These are phyloP conservation scores for Marasmius tenuissimus DNA, from an alignment of 1,284 basidiomycete genomes.

Conservation along the genomic window DNA sequence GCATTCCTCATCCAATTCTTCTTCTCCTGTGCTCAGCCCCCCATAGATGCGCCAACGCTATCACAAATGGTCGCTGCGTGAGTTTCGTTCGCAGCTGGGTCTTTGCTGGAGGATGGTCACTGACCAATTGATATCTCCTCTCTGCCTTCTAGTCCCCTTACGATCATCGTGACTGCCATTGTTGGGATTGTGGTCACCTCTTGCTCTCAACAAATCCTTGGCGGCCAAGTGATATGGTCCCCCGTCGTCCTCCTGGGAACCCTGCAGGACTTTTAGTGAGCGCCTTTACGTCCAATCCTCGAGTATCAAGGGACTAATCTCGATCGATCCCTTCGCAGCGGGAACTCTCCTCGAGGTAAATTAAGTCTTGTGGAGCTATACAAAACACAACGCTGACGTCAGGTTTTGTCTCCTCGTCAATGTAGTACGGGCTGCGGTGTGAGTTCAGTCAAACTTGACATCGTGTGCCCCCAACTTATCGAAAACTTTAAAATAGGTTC, in stretches of 20 bases:
- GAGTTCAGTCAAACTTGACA: neutral
- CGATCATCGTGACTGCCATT: constrained; percentile 17
- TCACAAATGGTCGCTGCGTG: constrained; percentile 18
- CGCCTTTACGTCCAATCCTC: neutral
- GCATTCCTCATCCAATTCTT: neutral
- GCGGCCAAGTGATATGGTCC: constrained; percentile 19
- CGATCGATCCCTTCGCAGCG: neutral
- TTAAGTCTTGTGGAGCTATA: neutral
- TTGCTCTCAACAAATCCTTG: constrained; percentile 20
- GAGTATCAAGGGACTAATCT: neutral
- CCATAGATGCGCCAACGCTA: constrained; percentile 16
- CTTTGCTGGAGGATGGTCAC: neutral
- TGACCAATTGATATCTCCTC: too few species aligned
- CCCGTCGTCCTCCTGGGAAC: constrained; percentile 18
- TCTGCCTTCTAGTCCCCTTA: constrained; percentile 12
- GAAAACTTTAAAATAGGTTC: constrained; percentile 8
- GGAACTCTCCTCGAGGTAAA: constrained; percentile 4
- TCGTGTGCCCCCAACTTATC: neutral
- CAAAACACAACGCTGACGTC: neutral
- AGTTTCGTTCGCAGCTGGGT: neutral
- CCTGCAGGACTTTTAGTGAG: constrained; percentile 21
- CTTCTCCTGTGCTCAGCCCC: neutral
- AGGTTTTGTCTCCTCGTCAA: too few species aligned
- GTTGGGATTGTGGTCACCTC: constrained; percentile 22
- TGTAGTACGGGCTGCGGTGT: constrained; percentile 7